Evolutionary conservation across 2,329 filamentous ascomycete species (phyloP), one percentile per base, ranked within the genome.

Genomic region (Cladosporium sp.): DNA sequence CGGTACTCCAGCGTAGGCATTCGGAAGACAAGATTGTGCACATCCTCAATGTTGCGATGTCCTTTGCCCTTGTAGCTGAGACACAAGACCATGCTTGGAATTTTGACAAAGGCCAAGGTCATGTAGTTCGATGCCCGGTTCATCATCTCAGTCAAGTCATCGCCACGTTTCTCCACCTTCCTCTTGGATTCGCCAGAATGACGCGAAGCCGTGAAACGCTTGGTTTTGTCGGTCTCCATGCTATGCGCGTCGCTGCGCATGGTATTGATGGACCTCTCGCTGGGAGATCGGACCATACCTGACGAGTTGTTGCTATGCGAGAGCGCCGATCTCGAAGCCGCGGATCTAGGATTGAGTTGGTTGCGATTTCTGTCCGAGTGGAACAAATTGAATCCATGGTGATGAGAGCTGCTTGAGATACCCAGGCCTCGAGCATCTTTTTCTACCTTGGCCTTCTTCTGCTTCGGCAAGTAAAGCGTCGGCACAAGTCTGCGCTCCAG

Each of bases 71-170:
- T 97, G 85, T 97, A 97, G 75, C 92, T 96, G 32, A 99, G 85
- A 76, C 95, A 99, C 38, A 99, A 87, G 2, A 98, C 93, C 72
- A 99, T 94, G 65, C 92, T 95, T 2, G 93, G 92, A 74, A 99
- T 92, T 78, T 93, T 95, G 78, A 99, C 93, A 78, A 96, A 93
- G 2, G 94, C 90, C 68, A 99, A 89, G 0, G 95, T 97, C 93
- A 97, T 97, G 81, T 96, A 99, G 77, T 93, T 96, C 66, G 92
- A 97, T 3, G 95, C 95, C 34, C 95, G 90, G 64, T 88, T 89
- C 80, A 99, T 94, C 95, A 99, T 99, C 81, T 96, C 92, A 12
- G 92, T 95, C 51, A 99, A 83, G 75, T 99, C 96, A 75, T 99
- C 95, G 0, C 90, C 90, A 5, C 87, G 85, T 67, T 88, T 86